Percentiles rank a stretch among this genome's conserved stretches.
Evolutionary conservation across 2,329 filamentous ascomycete genomes (phyloP).

Genomic region (Raffaelea ambrosiae): DNA sequence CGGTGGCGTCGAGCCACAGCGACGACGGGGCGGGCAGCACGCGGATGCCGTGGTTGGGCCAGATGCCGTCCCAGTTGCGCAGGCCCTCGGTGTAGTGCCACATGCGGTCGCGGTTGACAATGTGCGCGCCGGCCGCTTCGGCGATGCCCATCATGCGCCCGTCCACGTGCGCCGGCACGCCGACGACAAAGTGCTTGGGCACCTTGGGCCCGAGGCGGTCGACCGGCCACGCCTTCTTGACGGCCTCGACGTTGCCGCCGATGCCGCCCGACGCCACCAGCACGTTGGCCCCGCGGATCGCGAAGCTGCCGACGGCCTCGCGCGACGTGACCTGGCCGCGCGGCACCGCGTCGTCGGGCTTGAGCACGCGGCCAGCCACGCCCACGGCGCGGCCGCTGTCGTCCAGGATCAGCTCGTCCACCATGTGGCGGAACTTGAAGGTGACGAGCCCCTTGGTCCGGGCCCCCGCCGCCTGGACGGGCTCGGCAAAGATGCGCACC

Average conservation of each 20-base stretch:
- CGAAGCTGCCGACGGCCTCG: slow-evolving; percentile 40
- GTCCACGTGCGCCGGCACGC: slow-evolving; percentile 56
- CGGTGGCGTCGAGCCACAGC: slow-evolving; percentile 53
- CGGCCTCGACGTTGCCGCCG: slow-evolving; percentile 51
- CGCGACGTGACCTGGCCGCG: slow-evolving; percentile 45
- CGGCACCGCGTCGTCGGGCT: slow-evolving; percentile 33
- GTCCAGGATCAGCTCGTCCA: slow-evolving; percentile 48
- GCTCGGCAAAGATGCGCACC: slow-evolving; percentile 48
- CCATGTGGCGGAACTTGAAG: slow-evolving; percentile 48
- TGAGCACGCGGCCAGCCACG: slow-evolving; percentile 44
- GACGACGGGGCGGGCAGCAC: slow-evolving; percentile 52
- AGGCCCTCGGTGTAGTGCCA: slow-evolving; percentile 60
- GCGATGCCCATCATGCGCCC: slow-evolving; percentile 53
- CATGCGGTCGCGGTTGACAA: slow-evolving; percentile 56
- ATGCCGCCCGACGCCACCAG: slow-evolving; percentile 51
- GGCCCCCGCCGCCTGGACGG: slow-evolving; percentile 42
- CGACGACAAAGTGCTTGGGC: slow-evolving; percentile 48
- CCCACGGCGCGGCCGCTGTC: slow-evolving; percentile 43
- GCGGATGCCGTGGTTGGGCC: slow-evolving; percentile 52
- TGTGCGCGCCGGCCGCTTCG: slow-evolving; percentile 39
- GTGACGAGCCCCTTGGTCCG: slow-evolving; percentile 43
- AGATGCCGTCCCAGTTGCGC: slow-evolving; percentile 54
- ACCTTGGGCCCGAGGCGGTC: slow-evolving; percentile 48
- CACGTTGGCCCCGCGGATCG: slow-evolving; percentile 43
- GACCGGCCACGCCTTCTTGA: slow-evolving; percentile 49